Percentiles rank a stretch among this genome's conserved stretches.
These are phyloP conservation scores for Durio zibethinus DNA, from an alignment of 345 rosid species.

Conservation along the genomic window DNA sequence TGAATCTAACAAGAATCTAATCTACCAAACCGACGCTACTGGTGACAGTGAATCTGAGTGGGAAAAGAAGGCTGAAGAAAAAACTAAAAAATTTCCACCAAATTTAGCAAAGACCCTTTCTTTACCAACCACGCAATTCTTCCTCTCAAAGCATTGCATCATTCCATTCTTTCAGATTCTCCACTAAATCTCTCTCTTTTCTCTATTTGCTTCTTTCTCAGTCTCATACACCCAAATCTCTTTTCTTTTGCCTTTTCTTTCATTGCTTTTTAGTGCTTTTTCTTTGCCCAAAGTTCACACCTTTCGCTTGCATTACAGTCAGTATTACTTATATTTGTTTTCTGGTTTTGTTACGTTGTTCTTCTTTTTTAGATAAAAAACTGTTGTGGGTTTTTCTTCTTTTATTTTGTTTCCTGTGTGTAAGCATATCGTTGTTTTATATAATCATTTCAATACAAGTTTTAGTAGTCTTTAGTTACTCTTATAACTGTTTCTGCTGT, in stretches of 20 bases:
- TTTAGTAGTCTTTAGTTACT: too few species aligned
- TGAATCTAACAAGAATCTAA: background rate
- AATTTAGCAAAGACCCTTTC: constrained; percentile 15
- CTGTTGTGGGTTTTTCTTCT: constrained; percentile 8
- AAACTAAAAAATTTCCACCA: constrained; percentile 18
- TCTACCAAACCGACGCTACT: constrained; percentile 25
- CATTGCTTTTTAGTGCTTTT: background rate
- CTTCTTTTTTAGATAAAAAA: background rate
- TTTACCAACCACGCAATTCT: constrained; percentile 45
- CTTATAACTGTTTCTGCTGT: background rate
- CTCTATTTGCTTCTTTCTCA: background rate
- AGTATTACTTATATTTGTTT: background rate
- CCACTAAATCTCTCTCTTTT: constrained; percentile 13
- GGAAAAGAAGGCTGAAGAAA: background rate
- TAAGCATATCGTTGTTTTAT: background rate
- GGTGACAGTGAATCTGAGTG: constrained; percentile 26
- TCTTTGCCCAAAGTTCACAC: background rate
- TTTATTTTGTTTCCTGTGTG: background rate
- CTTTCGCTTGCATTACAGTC: background rate
- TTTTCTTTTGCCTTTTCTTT: background rate
- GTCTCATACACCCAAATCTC: background rate
- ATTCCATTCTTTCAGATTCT: constrained; percentile 20
- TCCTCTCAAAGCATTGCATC: background rate
- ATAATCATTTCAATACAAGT: background rate
- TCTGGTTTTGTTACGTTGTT: constrained; percentile 7